Evolutionary conservation across 192 early-diverging fungal genomes (phyloP).

Genomic region (Coemansia sp.): DNA sequence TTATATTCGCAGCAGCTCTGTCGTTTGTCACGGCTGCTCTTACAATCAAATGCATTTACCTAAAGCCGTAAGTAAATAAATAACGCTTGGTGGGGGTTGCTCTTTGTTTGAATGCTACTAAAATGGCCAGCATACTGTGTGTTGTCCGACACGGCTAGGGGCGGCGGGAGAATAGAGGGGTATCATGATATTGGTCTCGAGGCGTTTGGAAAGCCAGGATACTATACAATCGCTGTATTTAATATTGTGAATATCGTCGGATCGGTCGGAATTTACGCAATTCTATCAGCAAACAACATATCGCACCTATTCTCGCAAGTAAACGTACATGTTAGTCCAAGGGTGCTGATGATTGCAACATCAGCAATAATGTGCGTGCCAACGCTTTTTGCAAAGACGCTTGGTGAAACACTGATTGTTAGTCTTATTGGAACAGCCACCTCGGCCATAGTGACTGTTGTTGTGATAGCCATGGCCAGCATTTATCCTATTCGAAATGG

Average conservation of each 20-base stretch:
- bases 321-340: constrained; percentile 24
- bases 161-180: constrained; percentile 41
- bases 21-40: constrained; percentile 34
- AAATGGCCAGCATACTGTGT: background rate
- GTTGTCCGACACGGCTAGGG: constrained; percentile 16
- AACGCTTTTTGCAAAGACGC: constrained; percentile 64
- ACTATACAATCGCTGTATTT: constrained; percentile 41
- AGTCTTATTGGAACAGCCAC: constrained; percentile 68
- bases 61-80: constrained; percentile 45
- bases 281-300: constrained; percentile 44
- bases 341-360: constrained; percentile 50
- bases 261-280: constrained; percentile 40
- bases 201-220: constrained; percentile 41
- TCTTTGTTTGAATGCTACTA: background rate
- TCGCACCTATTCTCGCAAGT: constrained; percentile 34
- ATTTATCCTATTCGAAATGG: constrained; percentile 40
- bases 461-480: constrained; percentile 55
- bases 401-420: constrained; percentile 72
- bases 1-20: constrained; percentile 31
- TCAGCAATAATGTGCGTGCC: constrained; percentile 60
- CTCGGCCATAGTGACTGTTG: constrained; percentile 60
- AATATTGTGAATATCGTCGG: constrained; percentile 52
- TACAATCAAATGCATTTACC: constrained; percentile 41
- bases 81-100: background rate
- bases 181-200: constrained; percentile 45